A percentile compares a stretch with the other conserved stretches of the same genome.
phyloP scores from a whole-genome alignment of 1,284 basidiomycete genomes.

The Pseudomicrostroma phylloplanum region DNA sequence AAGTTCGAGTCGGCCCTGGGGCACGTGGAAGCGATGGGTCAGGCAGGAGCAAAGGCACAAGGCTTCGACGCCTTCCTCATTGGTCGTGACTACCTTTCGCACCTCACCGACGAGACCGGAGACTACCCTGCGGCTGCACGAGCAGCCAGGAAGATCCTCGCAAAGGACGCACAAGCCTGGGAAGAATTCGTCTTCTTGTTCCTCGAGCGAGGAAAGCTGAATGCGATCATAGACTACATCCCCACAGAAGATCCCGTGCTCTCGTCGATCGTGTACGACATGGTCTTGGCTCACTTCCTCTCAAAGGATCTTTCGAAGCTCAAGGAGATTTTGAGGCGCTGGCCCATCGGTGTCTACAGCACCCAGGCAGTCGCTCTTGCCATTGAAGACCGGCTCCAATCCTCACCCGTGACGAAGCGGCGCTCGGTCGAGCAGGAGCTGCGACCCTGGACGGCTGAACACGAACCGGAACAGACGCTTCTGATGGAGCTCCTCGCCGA shows the following conservation, averaged over 20 bases:
- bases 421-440: neutral
- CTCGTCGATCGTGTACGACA: slow-evolving; percentile 81
- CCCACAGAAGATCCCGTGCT: slow-evolving; percentile 77
- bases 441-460: slow-evolving; percentile 1
- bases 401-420: neutral
- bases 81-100: slow-evolving; percentile 40
- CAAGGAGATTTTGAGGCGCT: slow-evolving; percentile 56
- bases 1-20: slow-evolving; percentile 82
- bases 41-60: slow-evolving; percentile 24
- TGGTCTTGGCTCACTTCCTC: slow-evolving; percentile 84
- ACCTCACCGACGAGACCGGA: slow-evolving; percentile 55
- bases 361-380: slow-evolving; percentile 77
- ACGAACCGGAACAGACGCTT: slow-evolving; percentile 51
- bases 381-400: slow-evolving; percentile 67
- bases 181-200: slow-evolving; percentile 92
- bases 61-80: slow-evolving; percentile 58
- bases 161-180: slow-evolving; percentile 73
- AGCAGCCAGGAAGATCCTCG: slow-evolving; percentile 80
- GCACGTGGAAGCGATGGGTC: slow-evolving; percentile 67
- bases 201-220: slow-evolving; percentile 70
- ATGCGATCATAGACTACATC: slow-evolving; percentile 82
- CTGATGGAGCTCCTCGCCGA: slow-evolving; percentile 90
- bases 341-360: slow-evolving; percentile 89
- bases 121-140: slow-evolving; percentile 76
- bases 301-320: slow-evolving; percentile 61